phyloP scores from a whole-genome alignment of 345 rosid species.

The Heritiera fomes region DNA sequence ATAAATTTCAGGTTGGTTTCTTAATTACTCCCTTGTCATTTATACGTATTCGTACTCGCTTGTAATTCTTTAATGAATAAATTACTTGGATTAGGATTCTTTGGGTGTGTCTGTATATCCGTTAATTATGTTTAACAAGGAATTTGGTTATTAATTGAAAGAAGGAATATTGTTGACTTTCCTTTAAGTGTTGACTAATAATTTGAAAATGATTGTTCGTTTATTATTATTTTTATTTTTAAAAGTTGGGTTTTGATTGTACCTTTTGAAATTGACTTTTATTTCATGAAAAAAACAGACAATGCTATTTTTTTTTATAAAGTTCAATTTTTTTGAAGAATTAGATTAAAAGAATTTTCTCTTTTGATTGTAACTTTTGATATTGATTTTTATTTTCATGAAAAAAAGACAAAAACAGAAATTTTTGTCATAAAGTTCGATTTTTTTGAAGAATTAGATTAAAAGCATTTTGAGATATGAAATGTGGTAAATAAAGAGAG shows the following conservation, averaged over 20 bases:
- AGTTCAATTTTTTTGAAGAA: background rate
- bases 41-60: background rate
- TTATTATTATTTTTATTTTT: background rate
- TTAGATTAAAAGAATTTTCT: background rate
- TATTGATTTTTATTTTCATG: background rate
- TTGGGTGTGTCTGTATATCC: background rate
- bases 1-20: slow-evolving; percentile 64
- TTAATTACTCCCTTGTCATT: background rate
- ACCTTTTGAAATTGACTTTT: no score
- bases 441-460: background rate
- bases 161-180: background rate
- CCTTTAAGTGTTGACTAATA: background rate
- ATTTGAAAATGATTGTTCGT: background rate
- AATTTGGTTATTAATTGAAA: slow-evolving; percentile 3
- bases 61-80: background rate
- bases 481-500: no score
- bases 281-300: no score
- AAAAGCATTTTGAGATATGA: no score
- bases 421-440: background rate
- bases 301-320: background rate
- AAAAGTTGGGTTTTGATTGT: background rate
- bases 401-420: no score
- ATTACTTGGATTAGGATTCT: background rate
- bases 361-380: background rate
- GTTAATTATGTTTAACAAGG: background rate